Evolutionary conservation across 495 filamentous ascomycete genomes (phyloP).

Genomic region (Aspergillus funiculosus): DNA sequence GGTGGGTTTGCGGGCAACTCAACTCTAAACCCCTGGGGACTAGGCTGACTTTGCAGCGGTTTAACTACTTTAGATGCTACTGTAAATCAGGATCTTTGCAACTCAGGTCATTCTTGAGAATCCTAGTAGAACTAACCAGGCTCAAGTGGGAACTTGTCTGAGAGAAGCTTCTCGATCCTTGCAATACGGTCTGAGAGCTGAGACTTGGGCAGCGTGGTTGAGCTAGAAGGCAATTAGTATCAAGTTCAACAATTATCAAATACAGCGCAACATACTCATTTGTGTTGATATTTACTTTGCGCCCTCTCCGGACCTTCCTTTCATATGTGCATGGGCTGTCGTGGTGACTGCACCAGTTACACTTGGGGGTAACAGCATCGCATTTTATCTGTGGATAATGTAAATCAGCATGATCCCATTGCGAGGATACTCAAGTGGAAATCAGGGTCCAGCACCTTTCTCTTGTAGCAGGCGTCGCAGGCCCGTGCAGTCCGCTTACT

Average conservation of each 20-base stretch:
- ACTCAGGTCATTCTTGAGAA: not conserved
- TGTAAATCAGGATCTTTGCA: not conserved
- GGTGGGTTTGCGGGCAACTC: not conserved
- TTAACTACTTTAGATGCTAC: slow-evolving; percentile 1
- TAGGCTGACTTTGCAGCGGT: not conserved
- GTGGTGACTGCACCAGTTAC: slow-evolving; percentile 52
- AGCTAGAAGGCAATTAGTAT: slow-evolving; percentile 7
- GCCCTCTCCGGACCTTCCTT: slow-evolving; percentile 31
- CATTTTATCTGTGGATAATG: slow-evolving; percentile 45
- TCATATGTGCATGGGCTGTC: slow-evolving; percentile 45
- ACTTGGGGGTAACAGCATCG: slow-evolving; percentile 37
- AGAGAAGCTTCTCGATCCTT: slow-evolving; percentile 37
- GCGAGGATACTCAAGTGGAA: not conserved
- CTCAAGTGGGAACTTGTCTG: slow-evolving; percentile 26
- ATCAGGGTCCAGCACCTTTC: no score
- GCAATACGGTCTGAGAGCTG: slow-evolving; percentile 36
- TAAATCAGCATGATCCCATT: not conserved
- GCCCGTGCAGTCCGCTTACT: slow-evolving; percentile 37
- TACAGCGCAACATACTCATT: slow-evolving; percentile 18
- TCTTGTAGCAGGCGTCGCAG: no score
- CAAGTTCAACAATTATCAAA: not conserved
- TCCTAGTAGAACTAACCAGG: slow-evolving; percentile 17
- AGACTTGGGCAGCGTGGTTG: slow-evolving; percentile 20
- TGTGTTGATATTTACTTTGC: slow-evolving; percentile 24
- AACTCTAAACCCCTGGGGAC: not conserved